Evolutionary conservation across 306 rosid species (phyloP), one percentile per base, ranked within the genome.

Genomic region (Pachyrhizus erosus): DNA sequence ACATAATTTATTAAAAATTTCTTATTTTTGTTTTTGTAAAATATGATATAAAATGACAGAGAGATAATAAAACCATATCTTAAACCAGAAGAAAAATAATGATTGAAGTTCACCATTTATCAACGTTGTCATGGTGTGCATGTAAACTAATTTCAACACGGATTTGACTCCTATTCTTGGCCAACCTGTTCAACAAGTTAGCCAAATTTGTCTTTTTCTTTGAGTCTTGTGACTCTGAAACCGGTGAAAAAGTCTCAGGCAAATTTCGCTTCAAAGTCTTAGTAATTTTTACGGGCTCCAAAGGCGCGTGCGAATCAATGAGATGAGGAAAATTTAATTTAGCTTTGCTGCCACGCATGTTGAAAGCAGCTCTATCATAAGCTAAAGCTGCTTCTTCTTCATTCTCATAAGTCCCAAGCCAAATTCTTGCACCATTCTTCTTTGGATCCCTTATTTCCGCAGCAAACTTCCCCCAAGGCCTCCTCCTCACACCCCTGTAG

Each of bases 271-370:
- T 86, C 0, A 26, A 55, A 21, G 21, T 7, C 2, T 7, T 20
- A 0, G 0, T 46, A 0, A 54, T 73, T 9, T 74, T 69, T 5
- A 26, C 66, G 0, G 74, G 57, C 42, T 80, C 82, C 2, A 40
- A 26, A 15, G 15, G 15, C 11, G 18, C 0, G 2, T 40, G 21
- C 0, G 85, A 77, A 3, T 75, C 83, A 12, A 88, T 84, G 10
- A 90, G 87, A 43, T 87, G 93, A 0, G 90, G 89, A 31, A 87
- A 90, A 69, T 88, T 90, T 4, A 90, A 81, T 80, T 90, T 90
- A 0, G 90, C 92, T 79, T 90, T 90, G 4, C 79, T 33, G 1
- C 92, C 94, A 0, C 88, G 85, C 73, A 90, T 87, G 67, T 81
- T 60, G 21, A 87, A 90, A 33, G 94, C 92, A 0, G 88, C 92